These are phyloP conservation scores for Leccinum barrowsii DNA, from an alignment of 768 basidiomycete genomes.

Conservation along the genomic window DNA sequence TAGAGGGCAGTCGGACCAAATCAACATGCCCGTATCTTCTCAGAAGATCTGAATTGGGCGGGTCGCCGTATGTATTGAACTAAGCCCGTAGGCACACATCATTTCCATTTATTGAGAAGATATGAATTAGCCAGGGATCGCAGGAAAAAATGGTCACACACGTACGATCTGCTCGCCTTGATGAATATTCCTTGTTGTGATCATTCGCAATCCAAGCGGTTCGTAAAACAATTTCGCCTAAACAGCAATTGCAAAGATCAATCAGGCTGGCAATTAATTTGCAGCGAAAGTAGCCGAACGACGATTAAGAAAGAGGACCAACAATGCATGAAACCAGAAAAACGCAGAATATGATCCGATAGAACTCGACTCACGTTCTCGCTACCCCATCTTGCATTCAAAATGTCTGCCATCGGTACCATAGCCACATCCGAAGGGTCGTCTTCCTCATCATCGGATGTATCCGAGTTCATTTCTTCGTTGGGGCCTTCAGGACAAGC, in stretches of 20 bases:
- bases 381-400: constrained; percentile 83
- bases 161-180: constrained; percentile 86
- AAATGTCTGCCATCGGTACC: constrained; percentile 95
- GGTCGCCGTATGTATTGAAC: constrained; percentile 96
- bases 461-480: constrained; percentile 39
- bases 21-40: constrained; percentile 94
- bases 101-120: neutral
- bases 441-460: constrained; percentile 44
- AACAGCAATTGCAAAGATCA: neutral
- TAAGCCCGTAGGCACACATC: constrained; percentile 25
- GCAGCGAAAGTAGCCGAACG: neutral
- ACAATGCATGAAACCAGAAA: neutral
- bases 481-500: constrained; percentile 6
- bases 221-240: constrained; percentile 89
- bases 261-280: neutral
- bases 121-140: neutral
- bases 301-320: neutral
- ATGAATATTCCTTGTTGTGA: constrained; percentile 68
- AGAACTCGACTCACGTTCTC: constrained; percentile 65
- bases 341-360: neutral
- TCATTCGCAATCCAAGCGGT: constrained; percentile 68
- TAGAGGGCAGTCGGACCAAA: constrained; percentile 52
- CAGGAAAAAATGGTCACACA: neutral
- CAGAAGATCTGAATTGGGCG: constrained; percentile 90
- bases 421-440: constrained; percentile 72